phyloP scores from a whole-genome alignment of 768 basidiomycete genomes.

The Boletellus emodensis region DNA sequence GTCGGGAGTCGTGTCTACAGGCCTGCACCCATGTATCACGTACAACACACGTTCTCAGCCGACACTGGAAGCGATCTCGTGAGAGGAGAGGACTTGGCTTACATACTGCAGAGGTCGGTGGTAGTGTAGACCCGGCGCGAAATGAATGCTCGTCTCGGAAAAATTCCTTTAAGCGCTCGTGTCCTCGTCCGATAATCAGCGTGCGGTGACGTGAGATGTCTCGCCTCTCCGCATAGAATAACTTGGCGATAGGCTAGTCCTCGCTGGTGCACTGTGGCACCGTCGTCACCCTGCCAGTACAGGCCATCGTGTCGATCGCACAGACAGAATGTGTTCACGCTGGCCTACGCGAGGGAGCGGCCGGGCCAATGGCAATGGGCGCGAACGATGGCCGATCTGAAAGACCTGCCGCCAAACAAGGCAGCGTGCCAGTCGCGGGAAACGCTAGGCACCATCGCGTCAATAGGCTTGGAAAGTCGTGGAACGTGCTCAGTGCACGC shows the following conservation, averaged over 20 bases:
- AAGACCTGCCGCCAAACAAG: no score
- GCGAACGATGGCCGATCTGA: no score
- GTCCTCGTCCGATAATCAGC: constrained; percentile 1
- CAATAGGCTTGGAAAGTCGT: no score
- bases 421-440: no score
- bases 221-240: not conserved
- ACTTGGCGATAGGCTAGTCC: not conserved
- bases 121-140: not conserved
- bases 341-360: no score
- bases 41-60: constrained; percentile 6
- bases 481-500: no score
- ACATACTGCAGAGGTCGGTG: not conserved
- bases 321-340: no score
- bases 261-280: not conserved
- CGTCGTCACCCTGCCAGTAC: not conserved
- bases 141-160: not conserved
- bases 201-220: not conserved
- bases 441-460: no score
- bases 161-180: not conserved
- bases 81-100: constrained; percentile 3
- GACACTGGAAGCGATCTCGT: constrained; percentile 5
- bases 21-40: constrained; percentile 8
- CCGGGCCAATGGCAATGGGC: no score
- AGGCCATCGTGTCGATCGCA: no score
- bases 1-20: not conserved